Evolutionary conservation across 2,329 filamentous ascomycete genomes (phyloP), one percentile per base, ranked within the genome.

Genomic region (Microcyclosporella mali): DNA sequence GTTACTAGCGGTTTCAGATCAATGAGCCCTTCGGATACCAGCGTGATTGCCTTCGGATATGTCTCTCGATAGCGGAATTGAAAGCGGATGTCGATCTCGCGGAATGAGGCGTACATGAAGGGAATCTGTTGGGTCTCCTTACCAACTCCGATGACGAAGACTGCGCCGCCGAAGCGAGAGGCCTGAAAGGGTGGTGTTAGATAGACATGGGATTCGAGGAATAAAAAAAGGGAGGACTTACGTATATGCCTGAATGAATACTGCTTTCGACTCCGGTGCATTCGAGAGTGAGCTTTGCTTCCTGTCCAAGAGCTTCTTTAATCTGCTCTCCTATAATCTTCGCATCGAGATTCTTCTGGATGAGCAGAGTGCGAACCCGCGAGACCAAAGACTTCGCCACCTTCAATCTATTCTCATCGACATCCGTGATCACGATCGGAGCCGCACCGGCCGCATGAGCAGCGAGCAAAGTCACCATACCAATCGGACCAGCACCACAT

Each of bases 371-470:
- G 36, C 68, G 49, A 59, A 69, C 44, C 44, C 61, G 49, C 58
- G 63, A 60, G 9, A 65, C 59, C 8, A 66, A 51, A 35, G 49
- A 51, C 50, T 65, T 62, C n/a, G 65, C 55, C 46, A 64, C 61
- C 6, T 59, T 59, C 33, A 71, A 49, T 0, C 68, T 63, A 30
- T 57, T 61, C 45, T 68, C 60, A 53, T 70, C 59, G 8, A 73
- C 52, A 18, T 70, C 71, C 11, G 66, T 69, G 33, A 70, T 68
- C 16, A 71, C 64, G 39, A 70, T 68, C 2, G 62, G 59, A 12
- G 64, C 62, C 0, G 66, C 68, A 3, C 71, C 70, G 1, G 70
- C 66, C 1, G 70, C 66, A 49, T 69, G 58, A 18, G 71, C 68
- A 11, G 65, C 65, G 16, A 68, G 57, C 47, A 71, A 59, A 14